Evolutionary conservation across 306 rosid genomes (phyloP), one percentile per base, ranked within the genome.

Genomic region (Carpinus viminea): DNA sequence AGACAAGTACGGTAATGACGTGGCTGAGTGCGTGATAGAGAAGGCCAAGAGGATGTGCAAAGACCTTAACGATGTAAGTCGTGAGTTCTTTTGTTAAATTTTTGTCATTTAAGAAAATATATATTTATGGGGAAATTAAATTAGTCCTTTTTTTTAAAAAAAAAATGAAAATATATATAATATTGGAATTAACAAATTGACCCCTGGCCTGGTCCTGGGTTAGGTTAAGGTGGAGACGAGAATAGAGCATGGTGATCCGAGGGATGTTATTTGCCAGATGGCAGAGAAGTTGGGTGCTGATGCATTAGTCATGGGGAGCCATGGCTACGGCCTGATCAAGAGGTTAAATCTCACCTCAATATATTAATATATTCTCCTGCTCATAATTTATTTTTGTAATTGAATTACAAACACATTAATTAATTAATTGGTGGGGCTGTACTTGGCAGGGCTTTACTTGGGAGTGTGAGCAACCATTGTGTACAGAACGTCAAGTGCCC

Each of bases 401-500:
- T 41, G 2, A 31, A 31, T 31, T 41, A 5, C 45, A 15, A 13
- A 54, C 21, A 12, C 41, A 15, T 59, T 24, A 24, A 24, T 24
- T 24, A 24, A 24, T 24, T 24, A 24, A 46, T 12, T 68, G 59
- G 59, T 71, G 43, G 0, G 16, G 24, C 26, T 24, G 26, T 24
- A 16, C 74, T 11, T 55, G 54, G 78, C 89, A 93, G 98, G 89
- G 95, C 96, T 70, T 87, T 95, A 11, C 93, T 92, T 28, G 98
- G 98, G 73, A 95, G 98, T 26, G 98, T 95, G 59, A 95, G 98
- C 89, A 95, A 86, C 78, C 79, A 92, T 69, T 89, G 97, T 55
- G 97, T 90, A 48, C 94, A 91, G 85, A 91, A 83, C 64, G 97
- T 77, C 21, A 92, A 91, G 76, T 95, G 98, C 73, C 97, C 97